A percentile compares a stretch with the other conserved stretches of the same genome.
phyloP scores from a whole-genome alignment of 2,329 filamentous ascomycete genomes.

The Colletotrichum brevisporum region DNA sequence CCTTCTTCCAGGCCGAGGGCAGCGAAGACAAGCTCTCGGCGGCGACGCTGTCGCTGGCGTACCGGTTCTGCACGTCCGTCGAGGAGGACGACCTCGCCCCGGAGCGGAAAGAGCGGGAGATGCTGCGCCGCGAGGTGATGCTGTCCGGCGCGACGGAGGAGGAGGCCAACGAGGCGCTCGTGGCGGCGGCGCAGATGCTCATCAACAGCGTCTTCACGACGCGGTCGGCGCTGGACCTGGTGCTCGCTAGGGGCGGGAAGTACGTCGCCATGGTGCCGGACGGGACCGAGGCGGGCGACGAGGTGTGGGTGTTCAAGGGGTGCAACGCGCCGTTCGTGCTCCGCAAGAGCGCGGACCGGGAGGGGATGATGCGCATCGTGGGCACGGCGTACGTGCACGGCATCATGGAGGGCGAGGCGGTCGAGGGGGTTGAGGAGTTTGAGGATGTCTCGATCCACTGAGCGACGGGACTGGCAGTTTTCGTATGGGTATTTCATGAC shows the following conservation, averaged over 20 bases:
- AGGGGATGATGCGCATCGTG: conserved; percentile 28
- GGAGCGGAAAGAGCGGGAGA: conserved; percentile 26
- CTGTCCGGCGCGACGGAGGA: conserved; percentile 20
- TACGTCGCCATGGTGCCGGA: conserved; percentile 38
- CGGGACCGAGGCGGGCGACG: conserved; percentile 28
- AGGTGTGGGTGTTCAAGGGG: conserved; percentile 38
- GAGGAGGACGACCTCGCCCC: conserved; percentile 35
- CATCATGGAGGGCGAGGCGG: conserved; percentile 32
- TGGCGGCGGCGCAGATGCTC: conserved; percentile 36
- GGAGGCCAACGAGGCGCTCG: conserved; percentile 37
- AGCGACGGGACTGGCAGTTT: neutral
- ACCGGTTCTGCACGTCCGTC: conserved; percentile 34
- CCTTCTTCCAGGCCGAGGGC: conserved; percentile 36
- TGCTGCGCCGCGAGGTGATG: conserved; percentile 28
- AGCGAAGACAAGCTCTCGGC: conserved; percentile 20
- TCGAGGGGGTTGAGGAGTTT: conserved; percentile 18
- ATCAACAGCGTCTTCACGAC: conserved; percentile 33
- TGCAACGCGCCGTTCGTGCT: conserved; percentile 39
- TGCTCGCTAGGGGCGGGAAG: conserved; percentile 25
- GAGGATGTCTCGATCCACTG: conserved; percentile 35
- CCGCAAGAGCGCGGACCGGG: conserved; percentile 33
- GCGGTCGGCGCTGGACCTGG: conserved; percentile 35
- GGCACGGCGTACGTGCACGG: conserved; percentile 38
- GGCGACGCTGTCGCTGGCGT: conserved; percentile 37
- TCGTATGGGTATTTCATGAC: neutral